phyloP scores from a whole-genome alignment of 345 rosid genomes.

The Corchorus olitorius region DNA sequence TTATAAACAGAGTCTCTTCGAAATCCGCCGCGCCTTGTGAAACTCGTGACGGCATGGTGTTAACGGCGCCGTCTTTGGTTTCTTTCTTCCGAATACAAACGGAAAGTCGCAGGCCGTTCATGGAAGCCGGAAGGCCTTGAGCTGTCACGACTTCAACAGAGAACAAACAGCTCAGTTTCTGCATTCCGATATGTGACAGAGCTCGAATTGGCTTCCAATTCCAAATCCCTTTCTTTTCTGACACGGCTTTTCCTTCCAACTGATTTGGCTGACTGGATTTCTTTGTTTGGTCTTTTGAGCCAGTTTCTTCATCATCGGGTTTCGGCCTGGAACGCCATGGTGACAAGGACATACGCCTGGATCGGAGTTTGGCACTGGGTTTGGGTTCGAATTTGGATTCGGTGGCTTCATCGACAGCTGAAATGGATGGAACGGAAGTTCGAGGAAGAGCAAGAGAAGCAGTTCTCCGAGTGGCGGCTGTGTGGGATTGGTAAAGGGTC shows the following conservation, averaged over 20 bases:
- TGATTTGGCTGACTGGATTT: slow-evolving; percentile 24
- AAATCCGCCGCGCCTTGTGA: slow-evolving; percentile 90
- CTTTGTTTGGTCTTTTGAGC: slow-evolving; percentile 26
- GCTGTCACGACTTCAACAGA: slow-evolving; percentile 84
- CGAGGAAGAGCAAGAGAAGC: slow-evolving; percentile 87
- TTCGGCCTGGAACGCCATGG: slow-evolving; percentile 87
- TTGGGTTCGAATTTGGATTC: slow-evolving; percentile 31
- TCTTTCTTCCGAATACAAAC: slow-evolving; percentile 88
- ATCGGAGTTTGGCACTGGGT: slow-evolving; percentile 34
- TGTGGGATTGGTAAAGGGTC: slow-evolving; percentile 72
- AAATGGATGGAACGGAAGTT: slow-evolving; percentile 46
- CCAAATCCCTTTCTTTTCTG: slow-evolving; percentile 83
- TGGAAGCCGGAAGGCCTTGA: slow-evolving; percentile 83
- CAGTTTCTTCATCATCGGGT: slow-evolving; percentile 54
- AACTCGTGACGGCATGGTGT: slow-evolving; percentile 91
- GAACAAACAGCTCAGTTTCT: slow-evolving; percentile 80
- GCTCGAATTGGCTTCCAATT: slow-evolving; percentile 94
- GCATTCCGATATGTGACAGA: slow-evolving; percentile 78
- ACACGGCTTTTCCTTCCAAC: slow-evolving; percentile 36
- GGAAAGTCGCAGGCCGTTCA: slow-evolving; percentile 92
- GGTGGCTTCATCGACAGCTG: slow-evolving; percentile 41
- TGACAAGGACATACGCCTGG: slow-evolving; percentile 83
- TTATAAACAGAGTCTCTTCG: slow-evolving; percentile 82
- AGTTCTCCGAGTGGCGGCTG: slow-evolving; percentile 54
- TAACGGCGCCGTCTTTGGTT: slow-evolving; percentile 77